phyloP scores from a whole-genome alignment of 192 early-diverging fungal genomes.

The Backusella parvicylindrica region DNA sequence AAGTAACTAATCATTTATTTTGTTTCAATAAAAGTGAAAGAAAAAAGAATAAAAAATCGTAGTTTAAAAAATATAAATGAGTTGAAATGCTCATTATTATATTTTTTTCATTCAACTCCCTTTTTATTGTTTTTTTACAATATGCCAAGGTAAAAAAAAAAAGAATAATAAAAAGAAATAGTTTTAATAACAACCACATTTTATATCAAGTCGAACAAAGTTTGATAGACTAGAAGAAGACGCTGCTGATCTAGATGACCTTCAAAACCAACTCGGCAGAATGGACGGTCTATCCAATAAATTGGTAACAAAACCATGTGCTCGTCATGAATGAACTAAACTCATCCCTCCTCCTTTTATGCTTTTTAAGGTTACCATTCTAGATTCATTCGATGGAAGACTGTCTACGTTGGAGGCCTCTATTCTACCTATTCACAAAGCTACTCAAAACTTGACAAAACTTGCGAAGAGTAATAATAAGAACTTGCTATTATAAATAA shows the following conservation, averaged over 20 bases:
- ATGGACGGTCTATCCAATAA: slow-evolving; percentile 38
- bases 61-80: neutral
- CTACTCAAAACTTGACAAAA: slow-evolving; percentile 69
- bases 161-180: neutral
- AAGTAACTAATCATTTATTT: slow-evolving; percentile 24
- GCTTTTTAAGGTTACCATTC: slow-evolving; percentile 55
- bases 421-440: slow-evolving; percentile 77
- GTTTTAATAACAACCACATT: neutral
- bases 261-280: slow-evolving; percentile 33
- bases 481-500: no score
- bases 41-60: neutral
- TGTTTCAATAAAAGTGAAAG: neutral
- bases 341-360: neutral
- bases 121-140: neutral
- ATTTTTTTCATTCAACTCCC: neutral
- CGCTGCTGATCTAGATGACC: slow-evolving; percentile 31
- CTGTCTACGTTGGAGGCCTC: slow-evolving; percentile 68
- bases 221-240: slow-evolving; percentile 34
- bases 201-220: neutral
- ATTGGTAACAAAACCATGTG: slow-evolving; percentile 38
- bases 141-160: slow-evolving; percentile 7
- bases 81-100: neutral
- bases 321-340: neutral
- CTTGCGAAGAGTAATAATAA: slow-evolving; percentile 74
- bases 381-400: slow-evolving; percentile 74